Conservation (phyloP, 768 basidiomycete species). For the Rossbeevera mucosa region DNA sequence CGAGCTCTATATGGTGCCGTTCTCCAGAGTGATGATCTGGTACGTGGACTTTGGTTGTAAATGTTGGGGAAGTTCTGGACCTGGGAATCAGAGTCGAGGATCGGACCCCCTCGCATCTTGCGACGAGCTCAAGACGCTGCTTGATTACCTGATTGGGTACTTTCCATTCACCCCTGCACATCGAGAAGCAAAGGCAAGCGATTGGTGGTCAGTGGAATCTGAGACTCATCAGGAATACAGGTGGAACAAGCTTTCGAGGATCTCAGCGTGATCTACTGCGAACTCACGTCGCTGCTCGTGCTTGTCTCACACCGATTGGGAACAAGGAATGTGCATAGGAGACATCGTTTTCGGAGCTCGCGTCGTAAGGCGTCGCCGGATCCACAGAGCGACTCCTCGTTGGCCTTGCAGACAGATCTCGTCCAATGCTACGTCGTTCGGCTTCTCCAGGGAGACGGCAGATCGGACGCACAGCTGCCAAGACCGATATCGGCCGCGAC, state of each 20-base stretch:
- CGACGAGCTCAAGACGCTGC: conserved; percentile 52
- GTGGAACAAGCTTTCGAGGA: conserved; percentile 62
- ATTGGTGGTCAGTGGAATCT: not conserved
- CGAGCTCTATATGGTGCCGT: conserved; percentile 57
- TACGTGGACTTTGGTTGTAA: conserved; percentile 11
- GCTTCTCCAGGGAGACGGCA: conserved; percentile 50
- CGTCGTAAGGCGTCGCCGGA: conserved; percentile 17
- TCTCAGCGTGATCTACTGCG: conserved; percentile 74
- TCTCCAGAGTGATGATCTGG: conserved; percentile 42
- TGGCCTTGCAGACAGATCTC: conserved; percentile 40
- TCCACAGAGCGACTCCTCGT: conserved; percentile 15
- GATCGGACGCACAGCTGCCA: conserved; percentile 39
- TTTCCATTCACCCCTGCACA: conserved; percentile 69
- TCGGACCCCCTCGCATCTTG: conserved; percentile 25
- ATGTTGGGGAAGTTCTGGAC: conserved; percentile 2
- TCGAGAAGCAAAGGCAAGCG: conserved; percentile 53
- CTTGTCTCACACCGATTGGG: conserved; percentile 31
- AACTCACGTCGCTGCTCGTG: conserved; percentile 62
- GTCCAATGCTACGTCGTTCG: conserved; percentile 60
- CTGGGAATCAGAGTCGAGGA: conserved; percentile 25
- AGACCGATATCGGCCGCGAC: conserved; percentile 49
- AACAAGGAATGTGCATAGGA: conserved; percentile 3
- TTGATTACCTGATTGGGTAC: conserved; percentile 74
- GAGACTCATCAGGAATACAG: conserved; percentile 34
- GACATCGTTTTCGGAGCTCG: conserved; percentile 7